Evolutionary conservation across 768 basidiomycete species (phyloP).

Genomic region (Suillus discolor): DNA sequence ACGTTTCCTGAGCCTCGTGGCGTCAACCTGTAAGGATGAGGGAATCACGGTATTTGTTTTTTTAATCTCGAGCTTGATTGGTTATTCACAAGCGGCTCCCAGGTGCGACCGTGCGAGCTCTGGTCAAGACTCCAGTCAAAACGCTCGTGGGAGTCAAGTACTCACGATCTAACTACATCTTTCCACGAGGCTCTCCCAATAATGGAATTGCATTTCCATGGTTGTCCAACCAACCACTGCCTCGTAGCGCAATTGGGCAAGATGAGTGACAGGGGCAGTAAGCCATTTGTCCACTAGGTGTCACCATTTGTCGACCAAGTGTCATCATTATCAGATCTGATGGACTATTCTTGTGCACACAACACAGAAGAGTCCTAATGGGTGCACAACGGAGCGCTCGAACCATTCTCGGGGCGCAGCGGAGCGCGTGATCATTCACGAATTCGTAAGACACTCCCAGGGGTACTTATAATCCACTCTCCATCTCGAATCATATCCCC

Average conservation of each 20-base stretch:
- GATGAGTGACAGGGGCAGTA: slow-evolving; percentile 7
- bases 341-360: slow-evolving; percentile 6
- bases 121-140: background rate
- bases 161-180: slow-evolving; percentile 10
- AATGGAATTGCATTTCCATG: slow-evolving; percentile 10
- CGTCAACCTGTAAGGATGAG: background rate
- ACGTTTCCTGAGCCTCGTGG: background rate
- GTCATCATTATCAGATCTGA: background rate
- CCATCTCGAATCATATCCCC: slow-evolving; percentile 15
- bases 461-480: slow-evolving; percentile 27
- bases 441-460: slow-evolving; percentile 21
- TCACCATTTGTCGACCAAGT: background rate
- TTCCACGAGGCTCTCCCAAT: slow-evolving; percentile 12
- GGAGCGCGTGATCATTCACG: slow-evolving; percentile 13
- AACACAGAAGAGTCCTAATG: slow-evolving; percentile 1
- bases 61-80: background rate
- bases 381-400: background rate
- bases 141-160: background rate
- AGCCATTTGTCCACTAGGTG: background rate
- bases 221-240: background rate
- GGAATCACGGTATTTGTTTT: too few relatives aligned
- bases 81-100: background rate
- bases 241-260: background rate
- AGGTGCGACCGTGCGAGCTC: slow-evolving; percentile 1
- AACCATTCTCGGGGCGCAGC: background rate